Conservation (phyloP, 768 basidiomycete species). For the Russula dissimulans region DNA sequence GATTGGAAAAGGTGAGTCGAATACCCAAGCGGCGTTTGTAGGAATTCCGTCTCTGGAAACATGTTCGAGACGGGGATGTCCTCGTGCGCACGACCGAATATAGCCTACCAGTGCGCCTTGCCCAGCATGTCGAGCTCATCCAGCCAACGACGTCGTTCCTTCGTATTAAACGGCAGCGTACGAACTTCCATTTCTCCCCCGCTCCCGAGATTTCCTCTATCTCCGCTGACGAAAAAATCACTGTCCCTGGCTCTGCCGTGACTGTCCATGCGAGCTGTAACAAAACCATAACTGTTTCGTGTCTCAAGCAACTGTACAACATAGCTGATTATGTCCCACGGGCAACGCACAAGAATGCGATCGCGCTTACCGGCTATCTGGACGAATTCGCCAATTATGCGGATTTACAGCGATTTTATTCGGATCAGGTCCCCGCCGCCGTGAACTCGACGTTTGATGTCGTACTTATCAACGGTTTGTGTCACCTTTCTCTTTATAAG, state of each 20-base stretch:
- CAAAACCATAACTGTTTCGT: slow-evolving; percentile 28
- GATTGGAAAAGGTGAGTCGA: not conserved
- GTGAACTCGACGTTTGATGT: slow-evolving; percentile 40
- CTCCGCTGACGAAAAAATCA: not conserved
- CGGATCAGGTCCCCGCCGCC: slow-evolving; percentile 26
- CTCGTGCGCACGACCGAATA: slow-evolving; percentile 53
- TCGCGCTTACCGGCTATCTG: slow-evolving; percentile 31
- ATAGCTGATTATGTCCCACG: slow-evolving; percentile 23
- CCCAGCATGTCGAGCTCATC: slow-evolving; percentile 48
- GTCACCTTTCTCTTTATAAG: not conserved
- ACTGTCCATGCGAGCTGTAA: slow-evolving; percentile 29
- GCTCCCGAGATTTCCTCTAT: not conserved
- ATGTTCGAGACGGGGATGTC: slow-evolving; percentile 39
- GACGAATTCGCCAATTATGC: slow-evolving; percentile 26
- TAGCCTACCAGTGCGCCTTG: slow-evolving; percentile 45
- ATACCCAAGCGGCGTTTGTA: slow-evolving; percentile 17
- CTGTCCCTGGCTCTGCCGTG: not conserved
- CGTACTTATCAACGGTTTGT: slow-evolving; percentile 45
- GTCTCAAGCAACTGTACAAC: slow-evolving; percentile 31
- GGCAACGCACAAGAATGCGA: slow-evolving; percentile 24
- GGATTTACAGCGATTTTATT: slow-evolving; percentile 29
- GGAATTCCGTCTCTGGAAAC: slow-evolving; percentile 51
- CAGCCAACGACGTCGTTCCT: slow-evolving; percentile 61
- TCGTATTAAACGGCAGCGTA: slow-evolving; percentile 33
- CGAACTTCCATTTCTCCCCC: slow-evolving; percentile 27